Base-by-base conservation (phyloP, 2,329 filamentous ascomycete species). In the Metarhizium guizhouense region DNA sequence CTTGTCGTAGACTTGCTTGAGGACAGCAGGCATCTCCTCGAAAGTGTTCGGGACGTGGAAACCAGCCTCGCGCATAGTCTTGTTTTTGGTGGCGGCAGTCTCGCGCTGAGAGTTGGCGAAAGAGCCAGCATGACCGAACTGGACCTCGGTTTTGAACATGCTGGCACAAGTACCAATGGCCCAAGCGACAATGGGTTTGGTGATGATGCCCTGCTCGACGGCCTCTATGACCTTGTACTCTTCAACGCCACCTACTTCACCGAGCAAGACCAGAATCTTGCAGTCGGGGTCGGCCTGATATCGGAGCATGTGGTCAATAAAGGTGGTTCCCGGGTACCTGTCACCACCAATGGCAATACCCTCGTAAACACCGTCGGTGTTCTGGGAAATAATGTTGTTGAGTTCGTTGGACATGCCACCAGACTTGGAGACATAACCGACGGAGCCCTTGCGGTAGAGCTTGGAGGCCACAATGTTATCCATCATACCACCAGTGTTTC, bases 401-500 rank as follows among this genome's bases (percentile, higher is more conserved):
- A 99, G 80, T 82, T 99, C 94, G 83, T 99, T 99, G 76, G 94
- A 97, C 94, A 99, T 99, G 79, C 94, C 94, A 72, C 94, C 94
- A 57, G 94, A 99, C 84, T 99, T 99, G 83, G 93, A 97, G 76
- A 99, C 94, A 76, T 99, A 99, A 67, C 90, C 94, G 64, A 99
- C 92, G 66, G 94, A 97, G 67, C 94, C 94, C 79, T 94, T 94
- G 77, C 94, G 93, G 86, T 99, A 99, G 59, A 99, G 90, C 86
- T 99, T 99, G 74, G 94, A 97, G 66, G 94, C 91, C 62, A 99
- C 94, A 69, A 99, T 99, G 85, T 99, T 99, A 84, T 99, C 94
- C 94, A 99, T 99, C 94, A 99, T 99, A 76, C 94, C 94, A 84
- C 94, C 94, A 68, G 94, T 99, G 84, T 99, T 99, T 74, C 94